Base-by-base conservation (phyloP, 352 stramenopile species). In the Phytophthora fragariaefolia region DNA sequence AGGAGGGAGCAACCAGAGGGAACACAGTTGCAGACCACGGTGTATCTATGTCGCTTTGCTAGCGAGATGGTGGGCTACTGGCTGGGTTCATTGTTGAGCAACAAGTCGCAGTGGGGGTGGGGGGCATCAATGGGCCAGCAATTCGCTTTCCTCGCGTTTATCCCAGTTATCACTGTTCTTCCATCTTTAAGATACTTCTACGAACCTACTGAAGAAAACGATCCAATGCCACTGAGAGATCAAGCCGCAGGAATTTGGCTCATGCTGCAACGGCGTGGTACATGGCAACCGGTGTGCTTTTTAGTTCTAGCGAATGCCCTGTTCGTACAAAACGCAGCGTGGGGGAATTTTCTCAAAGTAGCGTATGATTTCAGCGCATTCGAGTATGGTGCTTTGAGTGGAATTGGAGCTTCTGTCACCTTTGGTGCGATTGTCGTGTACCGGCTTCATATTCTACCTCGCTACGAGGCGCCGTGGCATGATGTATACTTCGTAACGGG, bases 41-140 rank as follows among this genome's bases (percentile, higher is more conserved):
- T 93, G 27, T 95, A 93, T 49, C 73, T 93, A 56, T 92, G 85
- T 57, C 83, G 87, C 3, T 93, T 90, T 53, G 56, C 89, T 10
- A 92, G 82, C 40, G 87, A 95, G 63, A 93, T 92, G 79, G 28
- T 89, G 15, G 87, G 87, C 36, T 95, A 82, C 62, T 95, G 87
- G 87, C 9, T 59, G 12, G 87, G 87, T 7, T 78, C 81, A 23
- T 32, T 87, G 32, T 64, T 94, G 2, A 91, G 79, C 38, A 92
- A 94, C 68, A 66, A 63, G 20, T 22, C 49, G 1, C 42, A 75
- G 10, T 95, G 87, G 87, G 73, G 80, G 0, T 75, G 78, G 28
- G 82, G 81, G 0, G 52, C 89, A 47, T 81, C 74, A 3, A 93
- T 93, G 82, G 66, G 60, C 10, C 58, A 91, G 58, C 73, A 89